These are phyloP conservation scores for Trichoderma asperelloides DNA, from an alignment of 495 filamentous ascomycete species.

Conservation along the genomic window DNA sequence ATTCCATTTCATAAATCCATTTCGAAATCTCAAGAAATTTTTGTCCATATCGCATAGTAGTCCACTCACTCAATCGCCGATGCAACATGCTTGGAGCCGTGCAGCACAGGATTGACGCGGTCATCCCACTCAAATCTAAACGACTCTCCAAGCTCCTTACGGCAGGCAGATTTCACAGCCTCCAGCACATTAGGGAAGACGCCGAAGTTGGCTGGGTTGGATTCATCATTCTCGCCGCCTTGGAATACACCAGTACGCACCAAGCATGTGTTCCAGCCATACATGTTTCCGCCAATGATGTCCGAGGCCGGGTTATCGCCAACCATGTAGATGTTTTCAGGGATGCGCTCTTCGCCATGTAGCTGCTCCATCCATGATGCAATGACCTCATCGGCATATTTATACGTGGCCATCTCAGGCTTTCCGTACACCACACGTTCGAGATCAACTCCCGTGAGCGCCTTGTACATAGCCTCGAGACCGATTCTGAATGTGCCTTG, in stretches of 20 bases:
- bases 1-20: not conserved
- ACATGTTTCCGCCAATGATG: constrained; percentile 72
- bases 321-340: constrained; percentile 72
- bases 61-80: constrained; percentile 45
- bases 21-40: not conserved
- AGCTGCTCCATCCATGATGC: constrained; percentile 4
- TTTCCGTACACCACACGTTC: constrained; percentile 83
- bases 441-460: constrained; percentile 61
- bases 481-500: constrained; percentile 70
- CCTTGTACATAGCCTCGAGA: constrained; percentile 71
- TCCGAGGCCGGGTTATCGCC: constrained; percentile 74
- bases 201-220: constrained; percentile 88
- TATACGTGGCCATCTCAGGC: constrained; percentile 71
- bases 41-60: not conserved
- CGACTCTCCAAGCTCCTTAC: constrained; percentile 63
- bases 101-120: constrained; percentile 53
- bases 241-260: constrained; percentile 54
- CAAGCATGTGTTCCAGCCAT: constrained; percentile 78
- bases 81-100: constrained; percentile 33
- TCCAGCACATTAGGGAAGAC: constrained; percentile 73
- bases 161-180: constrained; percentile 92
- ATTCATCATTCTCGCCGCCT: constrained; percentile 73
- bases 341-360: constrained; percentile 42
- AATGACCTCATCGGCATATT: constrained; percentile 65
- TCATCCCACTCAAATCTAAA: constrained; percentile 42